phyloP scores from a whole-genome alignment of 2,329 filamentous ascomycete genomes.

The Orbilia brochopaga region DNA sequence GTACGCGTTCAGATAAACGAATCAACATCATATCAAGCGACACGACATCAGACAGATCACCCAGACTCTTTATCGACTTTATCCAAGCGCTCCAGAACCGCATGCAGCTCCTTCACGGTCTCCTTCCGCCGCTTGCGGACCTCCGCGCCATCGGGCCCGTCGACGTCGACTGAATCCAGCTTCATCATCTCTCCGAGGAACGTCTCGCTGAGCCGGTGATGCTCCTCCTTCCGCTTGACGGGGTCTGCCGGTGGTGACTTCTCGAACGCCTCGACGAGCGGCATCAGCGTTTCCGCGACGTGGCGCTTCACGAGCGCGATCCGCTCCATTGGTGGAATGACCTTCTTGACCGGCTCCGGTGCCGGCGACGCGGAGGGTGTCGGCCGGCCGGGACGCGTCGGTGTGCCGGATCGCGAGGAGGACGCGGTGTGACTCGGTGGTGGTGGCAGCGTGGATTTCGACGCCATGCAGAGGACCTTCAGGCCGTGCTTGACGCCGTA shows the following conservation, averaged over 20 bases:
- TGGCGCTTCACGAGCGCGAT: slow-evolving; percentile 70
- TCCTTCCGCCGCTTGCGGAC: slow-evolving; percentile 72
- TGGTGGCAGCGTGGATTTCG: slow-evolving; percentile 26
- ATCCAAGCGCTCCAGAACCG: slow-evolving; percentile 70
- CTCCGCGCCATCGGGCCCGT: slow-evolving; percentile 66
- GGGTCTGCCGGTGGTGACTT: slow-evolving; percentile 68
- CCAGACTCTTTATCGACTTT: slow-evolving; percentile 57
- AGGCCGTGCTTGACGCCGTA: slow-evolving; percentile 52
- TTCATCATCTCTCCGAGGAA: slow-evolving; percentile 78
- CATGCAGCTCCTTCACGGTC: slow-evolving; percentile 74
- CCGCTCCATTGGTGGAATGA: slow-evolving; percentile 65
- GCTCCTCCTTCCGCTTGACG: slow-evolving; percentile 74
- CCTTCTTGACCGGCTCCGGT: slow-evolving; percentile 55
- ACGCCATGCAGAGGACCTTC: slow-evolving; percentile 53
- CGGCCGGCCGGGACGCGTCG: slow-evolving; percentile 58
- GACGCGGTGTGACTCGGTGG: slow-evolving; percentile 51
- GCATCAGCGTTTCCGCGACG: slow-evolving; percentile 70
- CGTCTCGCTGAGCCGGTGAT: slow-evolving; percentile 76
- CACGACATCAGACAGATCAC: too few relatives aligned
- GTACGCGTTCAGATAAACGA: too few relatives aligned
- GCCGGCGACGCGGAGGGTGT: slow-evolving; percentile 56
- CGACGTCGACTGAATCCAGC: slow-evolving; percentile 75
- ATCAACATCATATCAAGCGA: background rate
- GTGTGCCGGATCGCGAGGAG: slow-evolving; percentile 57
- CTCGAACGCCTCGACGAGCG: slow-evolving; percentile 67